Percentiles rank a stretch among this genome's conserved stretches.
These are phyloP conservation scores for Suillus hirtellus DNA, from an alignment of 768 basidiomycete species.

Conservation along the genomic window DNA sequence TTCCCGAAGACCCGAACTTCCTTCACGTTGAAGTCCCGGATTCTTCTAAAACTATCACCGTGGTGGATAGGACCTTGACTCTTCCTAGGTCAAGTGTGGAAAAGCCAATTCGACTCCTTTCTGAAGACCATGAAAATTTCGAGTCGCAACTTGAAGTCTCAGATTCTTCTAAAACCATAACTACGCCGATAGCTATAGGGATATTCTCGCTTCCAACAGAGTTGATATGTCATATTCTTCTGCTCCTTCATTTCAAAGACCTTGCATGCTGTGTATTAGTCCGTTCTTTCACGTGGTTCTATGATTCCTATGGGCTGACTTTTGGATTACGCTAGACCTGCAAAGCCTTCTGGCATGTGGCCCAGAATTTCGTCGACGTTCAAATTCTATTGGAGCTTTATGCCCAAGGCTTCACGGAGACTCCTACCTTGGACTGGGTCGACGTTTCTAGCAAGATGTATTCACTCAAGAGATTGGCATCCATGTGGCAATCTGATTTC, in stretches of 20 bases:
- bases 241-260: conserved; percentile 2
- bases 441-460: background rate
- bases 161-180: background rate
- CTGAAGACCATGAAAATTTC: background rate
- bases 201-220: background rate
- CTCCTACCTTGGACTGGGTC: background rate
- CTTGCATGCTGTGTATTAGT: background rate
- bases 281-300: background rate
- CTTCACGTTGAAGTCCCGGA: background rate
- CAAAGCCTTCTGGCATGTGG: background rate
- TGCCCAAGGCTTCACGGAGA: background rate
- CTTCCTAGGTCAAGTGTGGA: background rate
- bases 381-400: background rate
- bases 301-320: background rate
- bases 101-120: background rate
- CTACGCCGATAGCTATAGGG: background rate
- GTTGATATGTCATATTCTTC: background rate
- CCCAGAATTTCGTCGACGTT: background rate
- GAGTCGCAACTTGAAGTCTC: background rate
- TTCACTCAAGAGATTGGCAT: background rate
- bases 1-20: background rate
- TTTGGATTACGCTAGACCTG: background rate
- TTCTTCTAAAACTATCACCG: background rate
- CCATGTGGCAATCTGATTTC: background rate
- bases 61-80: background rate